phyloP scores from a whole-genome alignment of 2,329 filamentous ascomycete genomes.

The Colletotrichum coccodes region DNA sequence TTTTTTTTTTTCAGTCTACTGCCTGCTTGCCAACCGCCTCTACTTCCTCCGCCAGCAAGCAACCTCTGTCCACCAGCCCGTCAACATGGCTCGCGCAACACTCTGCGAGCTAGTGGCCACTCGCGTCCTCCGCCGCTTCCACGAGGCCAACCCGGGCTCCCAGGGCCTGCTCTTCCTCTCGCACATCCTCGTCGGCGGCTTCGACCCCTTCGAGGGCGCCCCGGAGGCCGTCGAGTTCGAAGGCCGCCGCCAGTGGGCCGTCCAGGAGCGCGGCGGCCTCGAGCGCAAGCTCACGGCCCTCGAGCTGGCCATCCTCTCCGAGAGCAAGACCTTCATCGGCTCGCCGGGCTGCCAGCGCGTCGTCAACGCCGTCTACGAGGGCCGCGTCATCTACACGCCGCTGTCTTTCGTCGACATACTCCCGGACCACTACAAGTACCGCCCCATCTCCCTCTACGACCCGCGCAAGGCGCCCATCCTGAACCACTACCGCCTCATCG shows the following conservation, averaged over 20 bases:
- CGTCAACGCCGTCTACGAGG: slow-evolving; percentile 76
- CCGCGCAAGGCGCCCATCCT: slow-evolving; percentile 72
- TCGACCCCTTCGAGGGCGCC: slow-evolving; percentile 78
- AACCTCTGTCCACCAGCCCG: slow-evolving; percentile 73
- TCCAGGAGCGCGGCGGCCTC: slow-evolving; percentile 49
- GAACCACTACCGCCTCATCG: slow-evolving; percentile 78
- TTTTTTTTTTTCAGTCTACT: slow-evolving; percentile 69
- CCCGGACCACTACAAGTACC: slow-evolving; percentile 78
- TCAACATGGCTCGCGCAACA: slow-evolving; percentile 74
- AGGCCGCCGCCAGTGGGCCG: slow-evolving; percentile 46
- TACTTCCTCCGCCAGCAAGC: slow-evolving; percentile 76
- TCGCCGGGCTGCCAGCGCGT: slow-evolving; percentile 76
- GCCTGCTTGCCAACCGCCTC: slow-evolving; percentile 75
- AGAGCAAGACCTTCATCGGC: slow-evolving; percentile 74
- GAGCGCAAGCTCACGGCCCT: slow-evolving; percentile 72
- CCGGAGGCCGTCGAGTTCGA: slow-evolving; percentile 63
- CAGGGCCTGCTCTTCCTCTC: slow-evolving; percentile 72
- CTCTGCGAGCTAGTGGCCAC: slow-evolving; percentile 77
- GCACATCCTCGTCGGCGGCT: slow-evolving; percentile 76
- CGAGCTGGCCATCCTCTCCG: slow-evolving; percentile 77
- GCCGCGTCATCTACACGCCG: slow-evolving; percentile 76
- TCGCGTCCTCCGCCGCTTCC: slow-evolving; percentile 73
- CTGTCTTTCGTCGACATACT: slow-evolving; percentile 78
- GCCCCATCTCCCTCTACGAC: slow-evolving; percentile 76
- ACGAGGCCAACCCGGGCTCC: slow-evolving; percentile 73